Evolutionary conservation across 495 filamentous ascomycete species (phyloP), one percentile per base, ranked within the genome.

Genomic region (Tuber aestivum): DNA sequence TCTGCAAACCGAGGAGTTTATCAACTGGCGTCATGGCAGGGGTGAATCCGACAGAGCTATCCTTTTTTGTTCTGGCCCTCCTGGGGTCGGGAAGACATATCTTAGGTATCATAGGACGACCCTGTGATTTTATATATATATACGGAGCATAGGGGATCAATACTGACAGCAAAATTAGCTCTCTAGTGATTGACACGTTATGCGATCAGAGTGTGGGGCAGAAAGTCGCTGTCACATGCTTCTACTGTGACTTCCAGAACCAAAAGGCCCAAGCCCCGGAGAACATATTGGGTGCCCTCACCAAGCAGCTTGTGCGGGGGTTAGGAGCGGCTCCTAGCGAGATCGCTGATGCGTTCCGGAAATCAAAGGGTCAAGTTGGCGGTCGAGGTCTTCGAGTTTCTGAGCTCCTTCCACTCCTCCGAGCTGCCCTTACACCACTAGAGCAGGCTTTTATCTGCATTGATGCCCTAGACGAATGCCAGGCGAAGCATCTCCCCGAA

Each of bases 41-140:
- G n/a, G 7, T 56, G 48, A 7, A n/a, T 50, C 48, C 10, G 21
- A 9, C 48, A 50, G 7, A 20, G 21, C 48, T 10, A 50, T 23
- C 5, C 48, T 50, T 0, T 50, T 50, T 50, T 50, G 48, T 14
- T n/a, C 44, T 2, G 44, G 48, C 0, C 21, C 21, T 50, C 48
- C 48, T 0, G 48, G 48, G 7, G 48, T 7, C 0, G 48, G 48
- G 23, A 50, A 50, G 23, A 48, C 45, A 21, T 48, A 48, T 48
- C 20, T 48, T 7, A 48, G 18, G 45, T 48, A n/a, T n/a, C n/a
- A n/a, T n/a, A 48, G 45, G 21, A n/a, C 3, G 48, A 20, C 48
- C 7, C 0, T 0, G 48, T 6, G 0, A 14, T n/a, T n/a, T 9
- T 23, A 7, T n/a, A n/a, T n/a, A 14, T 8, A n/a, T n/a, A n/a